A percentile compares a stretch with the other conserved stretches of the same genome.
Conservation (phyloP, 176 grass and related monocot genomes). For the Paspalum vaginatum region DNA sequence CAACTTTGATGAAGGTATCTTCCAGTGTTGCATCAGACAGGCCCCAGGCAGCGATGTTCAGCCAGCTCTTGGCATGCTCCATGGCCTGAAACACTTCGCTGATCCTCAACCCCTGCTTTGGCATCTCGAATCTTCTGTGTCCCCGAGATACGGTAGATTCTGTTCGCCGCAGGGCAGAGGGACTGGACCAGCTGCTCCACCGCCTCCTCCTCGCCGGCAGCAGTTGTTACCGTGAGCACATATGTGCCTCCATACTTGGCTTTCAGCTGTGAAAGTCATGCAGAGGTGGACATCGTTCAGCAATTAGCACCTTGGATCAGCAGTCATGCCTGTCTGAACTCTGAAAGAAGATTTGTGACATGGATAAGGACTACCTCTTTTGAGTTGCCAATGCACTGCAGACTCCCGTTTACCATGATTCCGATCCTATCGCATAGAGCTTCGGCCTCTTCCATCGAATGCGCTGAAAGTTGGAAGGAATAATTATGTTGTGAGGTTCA, state of each 20-base stretch:
- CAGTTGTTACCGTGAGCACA: constrained; percentile 44
- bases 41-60: constrained; percentile 46
- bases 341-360: neutral
- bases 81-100: constrained; percentile 44
- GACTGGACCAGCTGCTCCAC: constrained; percentile 34
- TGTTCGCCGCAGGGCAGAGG: constrained; percentile 35
- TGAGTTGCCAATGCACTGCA: constrained; percentile 64
- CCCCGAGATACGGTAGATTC: constrained; percentile 42
- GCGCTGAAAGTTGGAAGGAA: constrained; percentile 45
- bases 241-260: constrained; percentile 51
- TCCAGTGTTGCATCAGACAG: constrained; percentile 50
- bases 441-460: constrained; percentile 82
- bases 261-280: constrained; percentile 45
- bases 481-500: neutral
- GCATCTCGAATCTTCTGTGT: constrained; percentile 64
- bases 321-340: neutral
- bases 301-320: neutral
- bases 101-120: constrained; percentile 48
- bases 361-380: constrained; percentile 42
- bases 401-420: constrained; percentile 52
- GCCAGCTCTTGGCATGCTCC: constrained; percentile 32
- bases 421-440: constrained; percentile 61
- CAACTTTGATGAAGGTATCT: constrained; percentile 56
- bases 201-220: constrained; percentile 21
- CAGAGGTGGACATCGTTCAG: neutral